phyloP scores from a whole-genome alignment of 192 early-diverging fungal species.

The Coemansia sp. region DNA sequence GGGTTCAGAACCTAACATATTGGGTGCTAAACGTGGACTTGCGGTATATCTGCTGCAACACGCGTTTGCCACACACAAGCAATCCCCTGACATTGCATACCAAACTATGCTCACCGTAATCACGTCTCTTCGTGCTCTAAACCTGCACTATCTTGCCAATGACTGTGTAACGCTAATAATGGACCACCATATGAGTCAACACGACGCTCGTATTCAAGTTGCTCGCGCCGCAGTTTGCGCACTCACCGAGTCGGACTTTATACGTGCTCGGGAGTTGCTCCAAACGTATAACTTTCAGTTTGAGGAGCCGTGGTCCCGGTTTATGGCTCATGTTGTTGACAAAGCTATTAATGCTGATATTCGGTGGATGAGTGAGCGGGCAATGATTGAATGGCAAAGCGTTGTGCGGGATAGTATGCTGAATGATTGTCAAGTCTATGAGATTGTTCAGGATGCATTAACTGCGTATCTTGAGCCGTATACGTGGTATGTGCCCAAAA shows the following conservation, averaged over 20 bases:
- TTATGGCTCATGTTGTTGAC: slow-evolving; percentile 19
- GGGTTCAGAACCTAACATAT: neutral
- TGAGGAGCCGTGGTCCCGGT: slow-evolving; percentile 34
- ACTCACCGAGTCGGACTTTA: slow-evolving; percentile 15
- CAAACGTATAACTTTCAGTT: slow-evolving; percentile 3
- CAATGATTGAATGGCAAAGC: slow-evolving; percentile 8
- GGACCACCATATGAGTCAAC: slow-evolving; percentile 24
- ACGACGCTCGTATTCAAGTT: slow-evolving; percentile 6
- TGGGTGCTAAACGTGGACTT: slow-evolving; percentile 8
- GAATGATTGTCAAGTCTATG: neutral
- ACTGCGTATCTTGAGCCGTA: neutral
- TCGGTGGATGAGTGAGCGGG: slow-evolving; percentile 17
- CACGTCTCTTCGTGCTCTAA: neutral
- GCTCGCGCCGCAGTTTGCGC: slow-evolving; percentile 18
- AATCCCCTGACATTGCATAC: slow-evolving; percentile 4
- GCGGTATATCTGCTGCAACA: slow-evolving; percentile 14
- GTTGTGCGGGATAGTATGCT: neutral
- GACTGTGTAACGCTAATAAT: slow-evolving; percentile 35
- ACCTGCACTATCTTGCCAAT: slow-evolving; percentile 13
- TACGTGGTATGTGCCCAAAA: neutral
- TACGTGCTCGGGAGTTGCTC: slow-evolving; percentile 19
- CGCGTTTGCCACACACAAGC: slow-evolving; percentile 24
- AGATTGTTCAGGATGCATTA: neutral
- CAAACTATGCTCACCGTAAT: neutral
- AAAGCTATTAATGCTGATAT: slow-evolving; percentile 10